Conservation (phyloP, 179 eudicot species). For the Nepenthes alata region DNA sequence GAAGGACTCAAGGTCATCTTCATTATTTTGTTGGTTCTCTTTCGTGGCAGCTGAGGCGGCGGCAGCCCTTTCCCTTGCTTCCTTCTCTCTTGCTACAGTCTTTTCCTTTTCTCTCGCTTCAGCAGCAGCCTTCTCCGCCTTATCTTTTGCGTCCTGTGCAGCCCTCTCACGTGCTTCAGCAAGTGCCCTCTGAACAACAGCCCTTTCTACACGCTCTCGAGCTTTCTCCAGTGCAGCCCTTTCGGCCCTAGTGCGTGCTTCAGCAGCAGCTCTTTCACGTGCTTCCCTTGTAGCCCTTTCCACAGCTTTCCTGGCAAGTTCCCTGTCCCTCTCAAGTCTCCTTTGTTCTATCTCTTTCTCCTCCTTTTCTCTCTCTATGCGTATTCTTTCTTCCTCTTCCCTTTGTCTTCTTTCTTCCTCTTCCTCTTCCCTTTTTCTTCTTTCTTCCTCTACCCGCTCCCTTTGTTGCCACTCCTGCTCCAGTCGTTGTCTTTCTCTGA, state of each 20-base stretch:
- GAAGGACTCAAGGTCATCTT: slow-evolving; percentile 75
- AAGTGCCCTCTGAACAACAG: slow-evolving; percentile 76
- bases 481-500: slow-evolving; percentile 43
- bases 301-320: slow-evolving; percentile 75
- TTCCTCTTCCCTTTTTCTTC: slow-evolving; percentile 55
- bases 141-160: slow-evolving; percentile 65
- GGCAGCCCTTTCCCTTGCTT: slow-evolving; percentile 53
- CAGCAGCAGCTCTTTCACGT: slow-evolving; percentile 83
- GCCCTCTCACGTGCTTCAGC: slow-evolving; percentile 96
- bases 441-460: slow-evolving; percentile 75
- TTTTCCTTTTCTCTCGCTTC: slow-evolving; percentile 62
- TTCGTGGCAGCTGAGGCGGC: slow-evolving; percentile 49
- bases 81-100: slow-evolving; percentile 65
- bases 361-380: slow-evolving; percentile 14
- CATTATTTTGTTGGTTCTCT: slow-evolving; percentile 56
- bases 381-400: slow-evolving; percentile 29
- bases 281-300: slow-evolving; percentile 97
- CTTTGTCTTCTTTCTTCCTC: slow-evolving; percentile 31
- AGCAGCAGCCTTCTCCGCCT: slow-evolving; percentile 71
- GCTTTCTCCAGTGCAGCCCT: slow-evolving; percentile 75
- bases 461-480: slow-evolving; percentile 50
- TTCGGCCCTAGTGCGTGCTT: slow-evolving; percentile 64
- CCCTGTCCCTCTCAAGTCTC: slow-evolving; percentile 49
- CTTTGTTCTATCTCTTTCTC: slow-evolving; percentile 11
- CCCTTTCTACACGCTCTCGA: slow-evolving; percentile 68